A percentile compares a stretch with the other conserved stretches of the same genome.
These are phyloP conservation scores for Trichoderma semiorbis DNA, from an alignment of 2,329 filamentous ascomycete genomes.

Conservation along the genomic window DNA sequence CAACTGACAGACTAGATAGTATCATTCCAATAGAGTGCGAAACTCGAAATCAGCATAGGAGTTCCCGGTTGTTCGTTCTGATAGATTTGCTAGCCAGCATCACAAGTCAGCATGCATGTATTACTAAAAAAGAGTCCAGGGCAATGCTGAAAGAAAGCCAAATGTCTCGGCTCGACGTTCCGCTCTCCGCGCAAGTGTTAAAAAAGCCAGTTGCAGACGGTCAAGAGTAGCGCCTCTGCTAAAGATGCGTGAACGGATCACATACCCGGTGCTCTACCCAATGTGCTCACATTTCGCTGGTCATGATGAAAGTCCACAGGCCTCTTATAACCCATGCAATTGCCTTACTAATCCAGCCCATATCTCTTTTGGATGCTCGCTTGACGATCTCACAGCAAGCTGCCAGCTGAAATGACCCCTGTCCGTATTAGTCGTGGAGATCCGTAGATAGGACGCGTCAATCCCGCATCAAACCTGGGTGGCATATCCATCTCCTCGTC, in stretches of 20 bases:
- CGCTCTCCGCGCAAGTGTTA: background rate
- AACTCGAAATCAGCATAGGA: too few relatives aligned
- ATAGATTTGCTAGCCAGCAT: too few relatives aligned
- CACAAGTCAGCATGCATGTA: too few relatives aligned
- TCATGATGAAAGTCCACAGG: background rate
- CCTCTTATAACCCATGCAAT: background rate
- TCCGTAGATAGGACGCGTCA: background rate
- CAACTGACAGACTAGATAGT: too few relatives aligned
- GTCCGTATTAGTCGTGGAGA: background rate
- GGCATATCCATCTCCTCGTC: background rate
- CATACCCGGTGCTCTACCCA: too few relatives aligned
- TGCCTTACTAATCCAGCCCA: background rate
- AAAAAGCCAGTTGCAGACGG: background rate
- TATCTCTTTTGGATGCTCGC: background rate
- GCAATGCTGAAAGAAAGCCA: background rate
- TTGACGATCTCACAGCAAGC: background rate
- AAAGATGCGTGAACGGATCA: too few relatives aligned
- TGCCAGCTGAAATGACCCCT: background rate
- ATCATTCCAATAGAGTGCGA: too few relatives aligned
- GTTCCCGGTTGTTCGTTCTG: too few relatives aligned
- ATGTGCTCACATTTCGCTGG: background rate
- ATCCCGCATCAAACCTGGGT: background rate
- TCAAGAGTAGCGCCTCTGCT: too few relatives aligned
- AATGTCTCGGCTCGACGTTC: background rate
- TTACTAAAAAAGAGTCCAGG: too few relatives aligned